Evolutionary conservation across 2,329 filamentous ascomycete species (phyloP).

Genomic region (Didymellaceae sp.): DNA sequence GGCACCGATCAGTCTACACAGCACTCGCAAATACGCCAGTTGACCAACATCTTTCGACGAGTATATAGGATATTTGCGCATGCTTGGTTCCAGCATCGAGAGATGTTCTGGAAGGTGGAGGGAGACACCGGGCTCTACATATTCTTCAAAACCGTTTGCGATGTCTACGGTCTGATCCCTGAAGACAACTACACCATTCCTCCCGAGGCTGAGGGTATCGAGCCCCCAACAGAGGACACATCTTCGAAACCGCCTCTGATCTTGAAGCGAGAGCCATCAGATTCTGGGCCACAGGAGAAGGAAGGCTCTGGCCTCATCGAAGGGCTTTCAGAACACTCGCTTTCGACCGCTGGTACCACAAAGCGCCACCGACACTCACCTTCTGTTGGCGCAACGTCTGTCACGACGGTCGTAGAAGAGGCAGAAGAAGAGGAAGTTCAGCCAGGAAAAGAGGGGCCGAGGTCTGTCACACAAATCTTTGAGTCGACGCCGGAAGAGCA

Average conservation of each 20-base stretch:
- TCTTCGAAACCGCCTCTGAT: slow-evolving; percentile 39
- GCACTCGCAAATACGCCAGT: slow-evolving; percentile 72
- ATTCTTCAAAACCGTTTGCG: slow-evolving; percentile 96
- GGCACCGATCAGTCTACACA: slow-evolving; percentile 52
- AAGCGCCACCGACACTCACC: slow-evolving; percentile 84
- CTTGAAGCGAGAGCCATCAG: slow-evolving; percentile 46
- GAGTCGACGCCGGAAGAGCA: slow-evolving; percentile 22
- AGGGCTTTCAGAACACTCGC: slow-evolving; percentile 51
- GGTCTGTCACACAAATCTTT: slow-evolving; percentile 27
- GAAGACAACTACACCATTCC: slow-evolving; percentile 96
- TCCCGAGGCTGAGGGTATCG: slow-evolving; percentile 83
- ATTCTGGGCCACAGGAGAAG: slow-evolving; percentile 26
- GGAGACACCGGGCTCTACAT: slow-evolving; percentile 89
- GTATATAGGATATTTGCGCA: slow-evolving; percentile 97
- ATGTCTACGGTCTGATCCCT: slow-evolving; percentile 86
- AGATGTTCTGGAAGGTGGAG: slow-evolving; percentile 95
- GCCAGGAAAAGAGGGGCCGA: slow-evolving; percentile 13
- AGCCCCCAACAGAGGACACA: slow-evolving; percentile 54
- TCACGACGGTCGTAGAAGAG: slow-evolving; percentile 82
- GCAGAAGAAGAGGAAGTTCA: slow-evolving; percentile 72
- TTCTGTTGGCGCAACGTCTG: slow-evolving; percentile 73
- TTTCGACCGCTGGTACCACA: slow-evolving; percentile 71
- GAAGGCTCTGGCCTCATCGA: slow-evolving; percentile 30
- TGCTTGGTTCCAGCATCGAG: slow-evolving; percentile 96
- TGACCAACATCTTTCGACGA: slow-evolving; percentile 93